Evolutionary conservation across 257 asterid species (phyloP), one percentile per base, ranked within the genome.

Genomic region (Paulownia fortunei): DNA sequence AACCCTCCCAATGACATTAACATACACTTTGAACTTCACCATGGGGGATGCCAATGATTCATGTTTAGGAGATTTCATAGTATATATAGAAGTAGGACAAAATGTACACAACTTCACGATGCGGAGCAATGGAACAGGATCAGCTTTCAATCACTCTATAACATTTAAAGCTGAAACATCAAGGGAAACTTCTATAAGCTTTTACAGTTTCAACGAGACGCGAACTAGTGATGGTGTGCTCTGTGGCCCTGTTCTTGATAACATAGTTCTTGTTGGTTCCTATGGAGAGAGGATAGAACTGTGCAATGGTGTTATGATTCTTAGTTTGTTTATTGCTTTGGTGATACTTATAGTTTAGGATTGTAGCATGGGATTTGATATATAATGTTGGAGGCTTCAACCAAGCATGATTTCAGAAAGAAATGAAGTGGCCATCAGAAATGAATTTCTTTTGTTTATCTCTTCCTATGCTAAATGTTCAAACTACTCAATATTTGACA

Each of bases 31-130:
- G 58, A 77, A 72, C 52, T 80, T 83, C 82, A 80, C 78, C 7
- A 42, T 84, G 24, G 84, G 83, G 2, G 84, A 84, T 41, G 82
- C 79, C 16, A 72, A 77, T 41, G 81, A 83, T 19, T 67, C 82
- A 0, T 83, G 87, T 5, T 46, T 67, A 4, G 87, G 72, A 1
- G 78, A 80, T 41, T 60, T 83, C 21, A 0, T 59, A 2, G 76
- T 83, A 5, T 52, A 27, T 26, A 23, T 70, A 8, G 56, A 77
- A 74, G 56, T 54, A 30, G 81, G 79, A 21, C 10, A n/a, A 4
- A 49, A 18, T 5, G 30, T 67, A 42, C 10, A 44, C 55, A 80
- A 84, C 46, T 80, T 60, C 74, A 67, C 79, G 0, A 32, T 77
- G 46, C 63, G 34, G 7, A 75, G 83, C 58, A 73, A 15, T 30